A percentile compares a stretch with the other conserved stretches of the same genome.
phyloP scores from a whole-genome alignment of 306 rosid genomes.

The barrel medic (Medicago truncatula) region MtrunA17r5.0-ANR NC_053044.1:33113501-33114000 shows the following conservation, averaged over 20 bases:
- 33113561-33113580: conserved; percentile 81
- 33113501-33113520: conserved; percentile 21
- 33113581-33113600: conserved; percentile 75
- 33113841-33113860: not conserved
- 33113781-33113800: no score
- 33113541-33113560: conserved; percentile 83
- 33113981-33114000: no score
- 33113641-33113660: conserved; percentile 50
- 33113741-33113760: not conserved
- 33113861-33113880: not conserved
- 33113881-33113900: not conserved
- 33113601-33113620: conserved; percentile 67
- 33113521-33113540: conserved; percentile 63
- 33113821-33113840: no score
- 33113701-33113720: conserved; percentile 35
- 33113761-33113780: not conserved
- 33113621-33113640: conserved; percentile 45
- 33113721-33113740: not conserved
- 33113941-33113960: no score
- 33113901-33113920: not conserved
- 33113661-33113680: conserved; percentile 48
- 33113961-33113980: no score
- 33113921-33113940: no score
- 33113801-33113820: no score
- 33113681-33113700: conserved; percentile 62